Conservation (phyloP, 2,329 filamentous ascomycete species). For the Graphium sp. region DNA sequence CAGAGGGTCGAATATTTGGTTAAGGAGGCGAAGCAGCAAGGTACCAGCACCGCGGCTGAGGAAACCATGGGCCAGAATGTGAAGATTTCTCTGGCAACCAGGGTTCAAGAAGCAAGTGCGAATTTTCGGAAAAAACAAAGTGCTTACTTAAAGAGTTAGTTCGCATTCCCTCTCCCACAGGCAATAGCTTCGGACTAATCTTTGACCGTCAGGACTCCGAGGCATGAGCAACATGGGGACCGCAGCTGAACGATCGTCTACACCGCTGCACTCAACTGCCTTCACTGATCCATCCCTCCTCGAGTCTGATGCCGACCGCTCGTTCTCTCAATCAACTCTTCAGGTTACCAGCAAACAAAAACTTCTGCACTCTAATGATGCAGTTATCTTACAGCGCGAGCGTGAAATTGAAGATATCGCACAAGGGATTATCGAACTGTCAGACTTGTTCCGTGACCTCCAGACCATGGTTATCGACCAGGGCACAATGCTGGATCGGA, state of each 20-base stretch:
- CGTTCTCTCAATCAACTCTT: constrained; percentile 77
- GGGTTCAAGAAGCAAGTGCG: constrained; percentile 84
- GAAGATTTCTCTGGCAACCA: constrained; percentile 73
- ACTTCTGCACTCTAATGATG: constrained; percentile 59
- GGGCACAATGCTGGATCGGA: constrained; percentile 80
- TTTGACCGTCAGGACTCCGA: constrained; percentile 45
- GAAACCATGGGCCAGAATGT: constrained; percentile 95
- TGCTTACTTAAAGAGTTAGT: constrained; percentile 77
- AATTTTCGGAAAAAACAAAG: constrained; percentile 95
- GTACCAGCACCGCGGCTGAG: constrained; percentile 62
- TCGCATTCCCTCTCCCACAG: background rate
- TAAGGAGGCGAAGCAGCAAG: constrained; percentile 56
- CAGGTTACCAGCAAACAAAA: constrained; percentile 59
- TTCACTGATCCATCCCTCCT: constrained; percentile 77
- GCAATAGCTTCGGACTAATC: too few species aligned
- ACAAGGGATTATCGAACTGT: constrained; percentile 91
- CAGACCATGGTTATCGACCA: constrained; percentile 92
- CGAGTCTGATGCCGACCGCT: constrained; percentile 87
- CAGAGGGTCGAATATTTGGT: constrained; percentile 80
- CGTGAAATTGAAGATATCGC: constrained; percentile 96
- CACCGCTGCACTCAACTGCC: constrained; percentile 25
- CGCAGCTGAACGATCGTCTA: constrained; percentile 32
- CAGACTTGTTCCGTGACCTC: constrained; percentile 90
- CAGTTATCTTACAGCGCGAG: constrained; percentile 78
- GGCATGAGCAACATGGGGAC: constrained; percentile 46